A percentile compares a stretch with the other conserved stretches of the same genome.
phyloP scores from a whole-genome alignment of 805 yeast genomes.

The Monosporozyma aquatica region DNA sequence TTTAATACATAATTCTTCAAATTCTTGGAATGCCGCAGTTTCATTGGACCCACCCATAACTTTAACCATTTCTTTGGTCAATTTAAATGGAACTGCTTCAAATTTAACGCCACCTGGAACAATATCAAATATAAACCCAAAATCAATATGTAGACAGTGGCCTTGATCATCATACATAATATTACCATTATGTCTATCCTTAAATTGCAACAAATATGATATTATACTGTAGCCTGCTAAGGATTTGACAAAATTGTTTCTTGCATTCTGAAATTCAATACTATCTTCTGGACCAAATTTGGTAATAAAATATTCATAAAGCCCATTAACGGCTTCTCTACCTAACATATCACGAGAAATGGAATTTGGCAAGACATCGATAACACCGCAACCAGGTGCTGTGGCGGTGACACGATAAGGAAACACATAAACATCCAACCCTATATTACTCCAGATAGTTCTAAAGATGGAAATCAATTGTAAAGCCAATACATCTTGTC shows the following conservation, averaged over 20 bases:
- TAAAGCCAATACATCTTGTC: constrained; percentile 91
- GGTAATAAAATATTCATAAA: constrained; percentile 82
- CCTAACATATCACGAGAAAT: constrained; percentile 97
- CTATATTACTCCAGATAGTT: constrained; percentile 79
- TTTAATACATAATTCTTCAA: constrained; percentile 90
- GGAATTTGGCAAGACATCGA: constrained; percentile 93
- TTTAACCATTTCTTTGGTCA: constrained; percentile 91
- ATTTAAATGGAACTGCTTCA: constrained; percentile 96
- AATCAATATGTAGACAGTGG: constrained; percentile 90
- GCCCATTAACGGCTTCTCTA: constrained; percentile 95
- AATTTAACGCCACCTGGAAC: constrained; percentile 98
- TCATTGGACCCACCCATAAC: constrained; percentile 87
- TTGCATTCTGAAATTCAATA: constrained; percentile 80
- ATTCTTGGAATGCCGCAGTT: constrained; percentile 86
- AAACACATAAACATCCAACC: constrained; percentile 82
- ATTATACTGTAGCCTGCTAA: constrained; percentile 91
- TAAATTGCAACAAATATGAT: constrained; percentile 83
- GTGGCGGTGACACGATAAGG: constrained; percentile 97
- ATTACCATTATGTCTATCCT: constrained; percentile 97
- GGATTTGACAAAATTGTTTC: constrained; percentile 87
- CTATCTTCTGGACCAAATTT: constrained; percentile 94
- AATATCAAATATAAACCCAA: constrained; percentile 97
- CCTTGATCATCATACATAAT: constrained; percentile 95
- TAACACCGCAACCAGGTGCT: constrained; percentile 98
- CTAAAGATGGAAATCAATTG: constrained; percentile 88